These are phyloP conservation scores for Gossypium thurberi DNA, from an alignment of 345 rosid species.

Conservation along the genomic window DNA sequence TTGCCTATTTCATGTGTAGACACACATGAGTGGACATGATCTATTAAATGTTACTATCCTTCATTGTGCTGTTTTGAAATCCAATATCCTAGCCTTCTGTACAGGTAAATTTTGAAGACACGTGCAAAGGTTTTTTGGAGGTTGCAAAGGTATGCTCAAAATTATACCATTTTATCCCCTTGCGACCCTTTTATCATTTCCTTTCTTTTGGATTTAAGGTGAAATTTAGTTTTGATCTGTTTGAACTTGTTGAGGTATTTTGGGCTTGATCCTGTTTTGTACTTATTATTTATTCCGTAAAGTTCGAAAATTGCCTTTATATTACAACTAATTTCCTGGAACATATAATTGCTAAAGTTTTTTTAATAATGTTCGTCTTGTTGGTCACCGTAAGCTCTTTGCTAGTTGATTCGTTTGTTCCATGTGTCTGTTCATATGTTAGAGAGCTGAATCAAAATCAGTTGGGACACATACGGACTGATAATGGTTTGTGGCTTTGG, in stretches of 20 bases:
- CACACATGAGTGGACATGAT: background rate
- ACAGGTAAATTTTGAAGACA: conserved; percentile 96
- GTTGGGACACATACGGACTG: too few relatives aligned
- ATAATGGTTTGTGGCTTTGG: too few relatives aligned
- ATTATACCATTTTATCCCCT: background rate
- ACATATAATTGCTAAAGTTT: too few relatives aligned
- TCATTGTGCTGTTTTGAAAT: conserved; percentile 9
- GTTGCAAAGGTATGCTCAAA: conserved; percentile 71
- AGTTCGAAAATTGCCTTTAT: too few relatives aligned
- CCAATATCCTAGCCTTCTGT: conserved; percentile 10
- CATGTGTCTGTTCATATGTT: too few relatives aligned
- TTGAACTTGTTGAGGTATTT: background rate
- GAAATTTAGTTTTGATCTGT: background rate
- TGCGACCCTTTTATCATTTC: background rate
- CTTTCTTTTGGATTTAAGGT: background rate
- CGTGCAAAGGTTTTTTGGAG: conserved; percentile 96
- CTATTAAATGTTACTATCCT: background rate
- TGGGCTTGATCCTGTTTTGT: background rate
- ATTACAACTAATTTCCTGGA: too few relatives aligned
- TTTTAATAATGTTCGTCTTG: too few relatives aligned
- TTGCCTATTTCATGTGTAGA: background rate
- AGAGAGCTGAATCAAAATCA: too few relatives aligned
- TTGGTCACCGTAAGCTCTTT: too few relatives aligned
- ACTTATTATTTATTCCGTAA: background rate
- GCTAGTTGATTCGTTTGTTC: too few relatives aligned